phyloP scores from a whole-genome alignment of 306 rosid genomes.

The Casuarina glauca region DNA sequence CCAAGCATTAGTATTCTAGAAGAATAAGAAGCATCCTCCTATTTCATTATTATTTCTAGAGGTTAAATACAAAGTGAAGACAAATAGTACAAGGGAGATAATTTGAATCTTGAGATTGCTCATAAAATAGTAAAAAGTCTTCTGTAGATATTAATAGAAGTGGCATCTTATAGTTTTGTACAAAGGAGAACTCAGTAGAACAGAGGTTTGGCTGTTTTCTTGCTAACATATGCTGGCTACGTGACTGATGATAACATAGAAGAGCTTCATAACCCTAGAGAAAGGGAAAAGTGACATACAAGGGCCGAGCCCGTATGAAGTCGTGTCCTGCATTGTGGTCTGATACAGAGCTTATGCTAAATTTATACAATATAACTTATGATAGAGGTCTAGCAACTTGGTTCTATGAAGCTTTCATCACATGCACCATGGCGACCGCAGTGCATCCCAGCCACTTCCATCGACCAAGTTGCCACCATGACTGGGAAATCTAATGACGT shows the following conservation, averaged over 20 bases:
- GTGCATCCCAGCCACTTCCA: constrained; percentile 44
- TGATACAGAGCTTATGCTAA: neutral
- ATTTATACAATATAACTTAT: neutral
- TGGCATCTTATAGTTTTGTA: neutral
- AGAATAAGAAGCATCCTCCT: too few species aligned
- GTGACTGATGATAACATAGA: neutral
- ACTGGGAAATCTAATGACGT: constrained; percentile 62
- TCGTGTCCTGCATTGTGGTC: neutral
- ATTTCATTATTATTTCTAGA: too few species aligned
- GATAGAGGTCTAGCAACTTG: neutral
- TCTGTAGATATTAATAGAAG: neutral
- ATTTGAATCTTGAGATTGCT: too few species aligned
- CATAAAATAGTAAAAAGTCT: neutral
- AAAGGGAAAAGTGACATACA: neutral
- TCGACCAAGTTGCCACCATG: constrained; percentile 39
- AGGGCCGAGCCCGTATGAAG: neutral
- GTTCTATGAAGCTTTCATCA: constrained; percentile 6
- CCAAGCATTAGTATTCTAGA: too few species aligned
- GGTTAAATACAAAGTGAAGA: too few species aligned
- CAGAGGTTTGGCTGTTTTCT: neutral
- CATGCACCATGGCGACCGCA: constrained; percentile 61
- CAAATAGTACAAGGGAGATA: too few species aligned
- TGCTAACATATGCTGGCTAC: neutral
- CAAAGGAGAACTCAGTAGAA: neutral
- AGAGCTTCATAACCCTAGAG: too few species aligned